Percentiles rank a stretch among this genome's conserved stretches.
Evolutionary conservation across 2,329 filamentous ascomycete species (phyloP).

Genomic region (Passalora sequoiae): DNA sequence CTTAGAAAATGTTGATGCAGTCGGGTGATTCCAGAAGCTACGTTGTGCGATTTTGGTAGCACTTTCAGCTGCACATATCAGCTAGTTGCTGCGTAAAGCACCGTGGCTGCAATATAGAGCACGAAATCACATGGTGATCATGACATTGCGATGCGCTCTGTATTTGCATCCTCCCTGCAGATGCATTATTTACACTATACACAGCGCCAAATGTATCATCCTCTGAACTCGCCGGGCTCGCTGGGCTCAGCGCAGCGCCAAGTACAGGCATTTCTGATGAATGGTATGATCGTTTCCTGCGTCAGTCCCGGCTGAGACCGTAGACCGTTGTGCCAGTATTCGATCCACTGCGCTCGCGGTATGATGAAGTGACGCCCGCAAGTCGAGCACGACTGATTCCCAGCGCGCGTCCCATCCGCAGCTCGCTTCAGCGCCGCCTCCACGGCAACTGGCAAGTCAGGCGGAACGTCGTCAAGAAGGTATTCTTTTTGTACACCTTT

Average conservation of each 20-base stretch:
- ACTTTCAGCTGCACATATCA: too few relatives aligned
- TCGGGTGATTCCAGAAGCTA: too few relatives aligned
- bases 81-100: too few relatives aligned
- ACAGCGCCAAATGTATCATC: constrained; percentile 4
- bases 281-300: constrained; percentile 31
- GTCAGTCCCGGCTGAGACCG: constrained; percentile 24
- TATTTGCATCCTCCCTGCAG: too few relatives aligned
- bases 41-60: too few relatives aligned
- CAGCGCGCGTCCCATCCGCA: constrained; percentile 14
- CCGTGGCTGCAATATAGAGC: too few relatives aligned
- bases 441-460: constrained; percentile 21
- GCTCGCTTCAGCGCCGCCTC: constrained; percentile 21
- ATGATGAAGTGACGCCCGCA: constrained; percentile 31
- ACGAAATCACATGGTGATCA: too few relatives aligned
- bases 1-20: too few relatives aligned
- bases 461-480: constrained; percentile 25
- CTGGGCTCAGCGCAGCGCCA: constrained; percentile 30
- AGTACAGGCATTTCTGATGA: constrained; percentile 30
- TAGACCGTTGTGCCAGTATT: constrained; percentile 32
- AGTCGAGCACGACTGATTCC: constrained; percentile 31
- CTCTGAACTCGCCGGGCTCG: constrained; percentile 17
- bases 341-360: constrained; percentile 34
- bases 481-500: constrained; percentile 24
- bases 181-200: too few relatives aligned
- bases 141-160: too few relatives aligned